Percentiles rank a stretch among this genome's conserved stretches.
Evolutionary conservation across 1,139 yeast species (phyloP).

Genomic region (Hanseniaspora gamundiae): DNA sequence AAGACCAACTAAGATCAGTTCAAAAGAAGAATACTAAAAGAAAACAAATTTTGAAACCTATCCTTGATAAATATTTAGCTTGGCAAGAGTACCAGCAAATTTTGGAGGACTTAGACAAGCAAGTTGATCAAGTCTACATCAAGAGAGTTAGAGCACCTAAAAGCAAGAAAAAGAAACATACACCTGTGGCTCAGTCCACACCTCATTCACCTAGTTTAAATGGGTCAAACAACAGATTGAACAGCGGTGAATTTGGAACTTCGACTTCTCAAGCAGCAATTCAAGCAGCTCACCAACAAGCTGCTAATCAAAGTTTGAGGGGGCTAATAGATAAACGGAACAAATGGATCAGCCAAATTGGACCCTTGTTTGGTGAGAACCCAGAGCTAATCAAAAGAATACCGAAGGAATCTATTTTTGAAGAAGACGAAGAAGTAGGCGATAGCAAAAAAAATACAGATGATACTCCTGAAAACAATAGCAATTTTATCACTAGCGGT

Average conservation of each 20-base stretch:
- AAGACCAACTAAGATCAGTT: constrained; percentile 51
- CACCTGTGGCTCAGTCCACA: constrained; percentile 6
- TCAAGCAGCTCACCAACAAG: constrained; percentile 33
- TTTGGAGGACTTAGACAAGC: constrained; percentile 87
- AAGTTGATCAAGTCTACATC: constrained; percentile 87
- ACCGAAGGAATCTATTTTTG: constrained; percentile 52
- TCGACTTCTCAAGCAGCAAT: constrained; percentile 23
- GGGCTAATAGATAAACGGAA: constrained; percentile 73
- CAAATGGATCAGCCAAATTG: constrained; percentile 84
- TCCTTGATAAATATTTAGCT: constrained; percentile 83
- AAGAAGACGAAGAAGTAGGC: constrained; percentile 21
- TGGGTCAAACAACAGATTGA: constrained; percentile 14
- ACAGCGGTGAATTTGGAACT: constrained; percentile 23
- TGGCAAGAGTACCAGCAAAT: constrained; percentile 90
- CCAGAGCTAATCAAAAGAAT: constrained; percentile 64
- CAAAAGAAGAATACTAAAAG: constrained; percentile 54
- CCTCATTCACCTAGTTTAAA: constrained; percentile 12
- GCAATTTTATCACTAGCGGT: no score
- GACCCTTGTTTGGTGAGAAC: constrained; percentile 59
- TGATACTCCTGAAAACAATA: background rate
- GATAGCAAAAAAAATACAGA: constrained; percentile 6
- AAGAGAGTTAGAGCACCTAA: constrained; percentile 76
- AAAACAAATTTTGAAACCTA: constrained; percentile 53
- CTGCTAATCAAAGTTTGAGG: constrained; percentile 65
- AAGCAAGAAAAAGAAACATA: constrained; percentile 53